These are phyloP conservation scores for Cryptococcus depauperatus DNA, from an alignment of 1,284 basidiomycete genomes.

Conservation along the genomic window DNA sequence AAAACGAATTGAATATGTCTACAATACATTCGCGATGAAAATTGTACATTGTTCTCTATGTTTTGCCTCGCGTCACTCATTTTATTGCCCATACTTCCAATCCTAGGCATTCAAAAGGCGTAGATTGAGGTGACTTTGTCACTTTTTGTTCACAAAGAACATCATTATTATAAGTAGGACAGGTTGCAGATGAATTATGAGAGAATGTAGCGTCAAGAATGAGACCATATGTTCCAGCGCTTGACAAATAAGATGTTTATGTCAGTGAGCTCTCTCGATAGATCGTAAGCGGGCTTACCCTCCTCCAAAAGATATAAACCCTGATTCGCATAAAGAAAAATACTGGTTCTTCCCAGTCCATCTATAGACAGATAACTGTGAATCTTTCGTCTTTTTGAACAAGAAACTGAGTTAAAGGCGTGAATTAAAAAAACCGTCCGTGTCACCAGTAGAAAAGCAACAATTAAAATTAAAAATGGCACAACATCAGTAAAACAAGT, in stretches of 20 bases:
- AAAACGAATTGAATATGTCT: too few relatives aligned
- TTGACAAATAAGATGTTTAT: constrained; percentile 29
- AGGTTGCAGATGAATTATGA: constrained; percentile 72
- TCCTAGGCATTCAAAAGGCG: constrained; percentile 68
- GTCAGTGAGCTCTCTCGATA: neutral
- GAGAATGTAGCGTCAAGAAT: constrained; percentile 78
- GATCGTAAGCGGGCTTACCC: constrained; percentile 54
- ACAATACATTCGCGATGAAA: too few relatives aligned
- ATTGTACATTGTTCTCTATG: too few relatives aligned
- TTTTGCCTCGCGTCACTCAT: neutral
- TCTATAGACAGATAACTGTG: constrained; percentile 57
- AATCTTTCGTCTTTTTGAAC: constrained; percentile 51
- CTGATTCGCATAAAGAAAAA: constrained; percentile 71
- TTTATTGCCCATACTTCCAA: constrained; percentile 65
- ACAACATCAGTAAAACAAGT: constrained; percentile 1
- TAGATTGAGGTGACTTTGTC: constrained; percentile 49
- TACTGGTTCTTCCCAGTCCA: constrained; percentile 92
- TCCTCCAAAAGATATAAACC: constrained; percentile 78
- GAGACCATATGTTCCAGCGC: constrained; percentile 78
- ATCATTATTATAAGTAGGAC: constrained; percentile 82
- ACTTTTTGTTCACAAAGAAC: constrained; percentile 56
- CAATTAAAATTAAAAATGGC: neutral
- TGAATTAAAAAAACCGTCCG: too few relatives aligned
- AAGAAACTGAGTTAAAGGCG: constrained; percentile 55
- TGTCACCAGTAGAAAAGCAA: too few relatives aligned